Conservation (phyloP, 2,329 filamentous ascomycete species). For the Xylariaceae sp. region DNA sequence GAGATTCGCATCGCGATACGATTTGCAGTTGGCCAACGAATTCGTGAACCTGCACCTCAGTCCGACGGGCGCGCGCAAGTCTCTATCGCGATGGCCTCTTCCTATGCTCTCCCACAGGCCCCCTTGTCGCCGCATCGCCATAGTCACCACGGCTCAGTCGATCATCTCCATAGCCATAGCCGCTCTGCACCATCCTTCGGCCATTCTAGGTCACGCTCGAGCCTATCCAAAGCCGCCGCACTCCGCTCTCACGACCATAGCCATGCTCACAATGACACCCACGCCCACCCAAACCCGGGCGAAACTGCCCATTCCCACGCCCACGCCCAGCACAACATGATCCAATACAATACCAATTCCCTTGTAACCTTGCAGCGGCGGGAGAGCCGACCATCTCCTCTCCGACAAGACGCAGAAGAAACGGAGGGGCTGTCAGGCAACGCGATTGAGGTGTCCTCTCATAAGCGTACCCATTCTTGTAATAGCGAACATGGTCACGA, state of each 20-base stretch:
- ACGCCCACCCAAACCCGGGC: constrained; percentile 18
- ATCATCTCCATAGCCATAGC: constrained; percentile 34
- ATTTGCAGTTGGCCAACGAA: neutral
- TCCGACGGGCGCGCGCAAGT: neutral
- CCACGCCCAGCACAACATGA: constrained; percentile 26
- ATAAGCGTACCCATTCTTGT: constrained; percentile 24
- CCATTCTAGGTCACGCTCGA: constrained; percentile 33
- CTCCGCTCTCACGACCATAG: constrained; percentile 30
- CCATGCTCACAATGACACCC: constrained; percentile 26
- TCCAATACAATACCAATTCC: constrained; percentile 34
- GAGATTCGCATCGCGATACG: neutral
- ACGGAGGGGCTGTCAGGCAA: constrained; percentile 21
- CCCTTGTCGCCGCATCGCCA: constrained; percentile 41
- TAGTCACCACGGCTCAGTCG: constrained; percentile 29
- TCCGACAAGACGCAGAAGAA: constrained; percentile 29
- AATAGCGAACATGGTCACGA: constrained; percentile 24
- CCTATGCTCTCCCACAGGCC: constrained; percentile 50
- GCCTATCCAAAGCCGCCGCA: constrained; percentile 23
- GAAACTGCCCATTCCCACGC: constrained; percentile 21
- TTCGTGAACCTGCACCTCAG: neutral
- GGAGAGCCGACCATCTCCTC: constrained; percentile 33
- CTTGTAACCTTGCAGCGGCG: constrained; percentile 31
- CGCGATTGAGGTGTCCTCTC: constrained; percentile 14
- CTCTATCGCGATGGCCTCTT: constrained; percentile 41
- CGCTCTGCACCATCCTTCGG: constrained; percentile 39